Evolutionary conservation across 345 rosid genomes (phyloP).

Genomic region (Salix caprea): DNA sequence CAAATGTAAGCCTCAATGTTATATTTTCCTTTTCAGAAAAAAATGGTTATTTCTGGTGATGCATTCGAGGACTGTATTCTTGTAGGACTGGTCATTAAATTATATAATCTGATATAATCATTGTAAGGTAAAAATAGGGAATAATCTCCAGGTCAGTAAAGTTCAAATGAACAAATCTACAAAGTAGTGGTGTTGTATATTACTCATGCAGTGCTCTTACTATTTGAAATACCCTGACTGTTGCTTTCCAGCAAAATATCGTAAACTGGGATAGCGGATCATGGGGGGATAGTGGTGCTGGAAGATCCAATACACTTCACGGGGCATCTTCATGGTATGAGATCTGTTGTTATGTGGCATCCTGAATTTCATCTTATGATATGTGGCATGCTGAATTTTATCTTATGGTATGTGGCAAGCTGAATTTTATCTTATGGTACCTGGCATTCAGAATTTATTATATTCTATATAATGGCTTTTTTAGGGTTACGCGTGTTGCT

Average conservation of each 20-base stretch:
- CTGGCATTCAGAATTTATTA: background rate
- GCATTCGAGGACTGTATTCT: background rate
- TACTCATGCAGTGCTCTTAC: background rate
- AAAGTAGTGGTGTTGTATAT: background rate
- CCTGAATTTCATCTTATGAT: background rate
- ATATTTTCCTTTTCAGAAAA: background rate
- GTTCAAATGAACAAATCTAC: background rate
- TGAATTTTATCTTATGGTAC: background rate
- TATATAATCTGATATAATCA: background rate
- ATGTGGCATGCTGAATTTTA: background rate
- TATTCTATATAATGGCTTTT: conserved; percentile 8
- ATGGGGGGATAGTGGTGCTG: conserved; percentile 9
- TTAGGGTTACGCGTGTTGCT: conserved; percentile 33
- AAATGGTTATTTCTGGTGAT: background rate
- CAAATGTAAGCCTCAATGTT: conserved; percentile 10
- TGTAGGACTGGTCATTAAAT: background rate
- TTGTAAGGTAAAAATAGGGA: background rate
- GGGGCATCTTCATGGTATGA: conserved; percentile 27
- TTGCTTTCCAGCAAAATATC: conserved; percentile 11
- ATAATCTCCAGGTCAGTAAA: background rate
- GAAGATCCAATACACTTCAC: conserved; percentile 15
- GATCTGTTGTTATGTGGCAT: background rate
- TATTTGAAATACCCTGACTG: background rate
- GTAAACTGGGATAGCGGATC: conserved; percentile 2
- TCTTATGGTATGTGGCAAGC: background rate